Evolutionary conservation across 345 rosid genomes (phyloP).

Genomic region (Eutrema heterophyllum): DNA sequence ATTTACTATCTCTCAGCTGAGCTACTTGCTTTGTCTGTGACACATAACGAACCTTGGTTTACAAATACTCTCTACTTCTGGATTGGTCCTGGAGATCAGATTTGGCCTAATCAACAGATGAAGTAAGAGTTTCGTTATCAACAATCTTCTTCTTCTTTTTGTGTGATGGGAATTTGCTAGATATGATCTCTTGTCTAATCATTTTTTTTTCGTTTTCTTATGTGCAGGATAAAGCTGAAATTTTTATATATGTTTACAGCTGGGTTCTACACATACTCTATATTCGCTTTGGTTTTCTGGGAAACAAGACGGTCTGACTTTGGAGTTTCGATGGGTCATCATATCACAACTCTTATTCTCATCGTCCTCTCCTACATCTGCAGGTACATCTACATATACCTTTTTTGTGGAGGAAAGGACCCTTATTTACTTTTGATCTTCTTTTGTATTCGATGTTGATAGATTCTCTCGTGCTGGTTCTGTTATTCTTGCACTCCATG

Average conservation of each 20-base stretch:
- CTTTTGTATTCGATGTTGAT: slow-evolving; percentile 15
- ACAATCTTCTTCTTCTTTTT: neutral
- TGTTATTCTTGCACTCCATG: slow-evolving; percentile 90
- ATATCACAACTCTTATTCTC: slow-evolving; percentile 73
- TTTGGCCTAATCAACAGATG: slow-evolving; percentile 87
- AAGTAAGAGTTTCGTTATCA: slow-evolving; percentile 46
- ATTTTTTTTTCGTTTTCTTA: neutral
- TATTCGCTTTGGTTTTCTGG: slow-evolving; percentile 95
- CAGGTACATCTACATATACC: slow-evolving; percentile 36
- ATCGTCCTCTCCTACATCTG: slow-evolving; percentile 79
- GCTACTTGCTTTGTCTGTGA: slow-evolving; percentile 63
- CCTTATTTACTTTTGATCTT: neutral
- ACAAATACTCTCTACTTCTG: slow-evolving; percentile 70
- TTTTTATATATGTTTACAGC: slow-evolving; percentile 83
- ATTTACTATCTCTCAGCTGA: slow-evolving; percentile 83
- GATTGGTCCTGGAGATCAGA: slow-evolving; percentile 91
- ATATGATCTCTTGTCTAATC: neutral
- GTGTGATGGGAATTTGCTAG: neutral
- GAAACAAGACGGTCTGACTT: slow-evolving; percentile 99
- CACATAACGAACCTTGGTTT: slow-evolving; percentile 89
- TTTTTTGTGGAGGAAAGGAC: neutral
- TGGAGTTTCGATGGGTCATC: slow-evolving; percentile 98
- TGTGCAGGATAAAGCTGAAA: slow-evolving; percentile 81
- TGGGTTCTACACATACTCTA: slow-evolving; percentile 95
- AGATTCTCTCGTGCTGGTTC: slow-evolving; percentile 95